Percentiles rank a stretch among this genome's conserved stretches.
phyloP scores from a whole-genome alignment of 768 basidiomycete genomes.

The Boletus rex-veris region DNA sequence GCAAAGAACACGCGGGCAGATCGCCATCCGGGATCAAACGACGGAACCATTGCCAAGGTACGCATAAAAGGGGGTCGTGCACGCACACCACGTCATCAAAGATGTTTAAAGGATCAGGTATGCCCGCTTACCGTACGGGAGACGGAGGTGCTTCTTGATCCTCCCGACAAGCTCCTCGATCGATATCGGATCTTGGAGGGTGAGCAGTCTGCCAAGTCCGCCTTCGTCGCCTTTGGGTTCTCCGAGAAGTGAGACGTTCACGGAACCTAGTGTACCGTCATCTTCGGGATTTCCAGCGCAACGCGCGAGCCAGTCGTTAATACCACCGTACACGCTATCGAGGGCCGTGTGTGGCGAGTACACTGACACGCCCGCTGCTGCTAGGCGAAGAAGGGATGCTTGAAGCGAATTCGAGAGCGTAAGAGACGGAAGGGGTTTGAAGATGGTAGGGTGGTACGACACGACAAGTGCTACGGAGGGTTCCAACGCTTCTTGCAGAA shows the following conservation, averaged over 20 bases:
- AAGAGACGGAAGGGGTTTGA: conserved; percentile 68
- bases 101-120: conserved; percentile 8
- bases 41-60: not conserved
- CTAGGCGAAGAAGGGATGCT: conserved; percentile 72
- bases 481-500: conserved; percentile 64
- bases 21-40: conserved; percentile 15
- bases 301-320: conserved; percentile 86
- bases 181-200: conserved; percentile 50
- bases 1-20: conserved; percentile 12
- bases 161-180: conserved; percentile 60
- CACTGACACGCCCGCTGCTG: conserved; percentile 78
- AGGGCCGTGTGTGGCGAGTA: conserved; percentile 88
- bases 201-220: conserved; percentile 69
- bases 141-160: conserved; percentile 65
- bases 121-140: conserved; percentile 50
- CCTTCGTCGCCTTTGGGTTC: conserved; percentile 46
- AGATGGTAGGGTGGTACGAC: conserved; percentile 84
- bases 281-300: conserved; percentile 40
- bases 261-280: conserved; percentile 27
- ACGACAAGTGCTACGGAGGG: conserved; percentile 64
- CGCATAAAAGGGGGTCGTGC: not conserved
- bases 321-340: conserved; percentile 78
- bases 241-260: conserved; percentile 34
- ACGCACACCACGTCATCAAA: conserved; percentile 12
- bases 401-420: conserved; percentile 80